phyloP scores from a whole-genome alignment of 192 early-diverging fungal species.

The Fimicolochytrium jonesii region DNA sequence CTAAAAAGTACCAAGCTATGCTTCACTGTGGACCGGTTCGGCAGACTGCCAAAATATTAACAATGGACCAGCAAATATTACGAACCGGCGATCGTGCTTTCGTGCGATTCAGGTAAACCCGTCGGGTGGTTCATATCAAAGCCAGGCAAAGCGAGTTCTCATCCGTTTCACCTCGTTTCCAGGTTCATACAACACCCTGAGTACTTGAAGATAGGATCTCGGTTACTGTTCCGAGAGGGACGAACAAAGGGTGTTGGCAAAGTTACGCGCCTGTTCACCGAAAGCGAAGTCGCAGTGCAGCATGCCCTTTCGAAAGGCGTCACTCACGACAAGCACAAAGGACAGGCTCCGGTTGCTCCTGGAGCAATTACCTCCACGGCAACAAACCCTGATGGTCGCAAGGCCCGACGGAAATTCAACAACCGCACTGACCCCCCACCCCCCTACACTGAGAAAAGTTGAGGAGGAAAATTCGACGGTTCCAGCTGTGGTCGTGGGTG shows the following conservation, averaged over 20 bases:
- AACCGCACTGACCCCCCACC: no score
- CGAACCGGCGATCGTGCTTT: slow-evolving; percentile 86
- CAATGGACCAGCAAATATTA: slow-evolving; percentile 65
- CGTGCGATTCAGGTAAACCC: slow-evolving; percentile 49
- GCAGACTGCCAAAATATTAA: slow-evolving; percentile 81
- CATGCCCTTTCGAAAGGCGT: no score
- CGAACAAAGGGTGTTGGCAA: slow-evolving; percentile 91
- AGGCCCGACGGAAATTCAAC: no score
- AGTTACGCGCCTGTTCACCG: slow-evolving; percentile 45
- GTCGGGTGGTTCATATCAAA: neutral
- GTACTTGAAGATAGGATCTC: slow-evolving; percentile 45
- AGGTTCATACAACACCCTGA: slow-evolving; percentile 77
- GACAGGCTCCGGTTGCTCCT: no score
- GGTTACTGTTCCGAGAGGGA: slow-evolving; percentile 53
- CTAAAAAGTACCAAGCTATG: slow-evolving; percentile 91
- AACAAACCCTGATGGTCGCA: no score
- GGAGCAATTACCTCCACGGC: no score
- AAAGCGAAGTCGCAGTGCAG: slow-evolving; percentile 9
- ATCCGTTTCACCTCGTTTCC: no score
- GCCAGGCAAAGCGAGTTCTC: no score
- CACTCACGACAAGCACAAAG: no score
- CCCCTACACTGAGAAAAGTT: no score
- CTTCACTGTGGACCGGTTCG: slow-evolving; percentile 80
- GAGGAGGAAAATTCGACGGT: no score
- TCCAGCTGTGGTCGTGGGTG: no score